Percentiles rank a stretch among this genome's conserved stretches.
phyloP scores from a whole-genome alignment of 2,329 filamentous ascomycete species.

The Neodidymelliopsis sp. region DNA sequence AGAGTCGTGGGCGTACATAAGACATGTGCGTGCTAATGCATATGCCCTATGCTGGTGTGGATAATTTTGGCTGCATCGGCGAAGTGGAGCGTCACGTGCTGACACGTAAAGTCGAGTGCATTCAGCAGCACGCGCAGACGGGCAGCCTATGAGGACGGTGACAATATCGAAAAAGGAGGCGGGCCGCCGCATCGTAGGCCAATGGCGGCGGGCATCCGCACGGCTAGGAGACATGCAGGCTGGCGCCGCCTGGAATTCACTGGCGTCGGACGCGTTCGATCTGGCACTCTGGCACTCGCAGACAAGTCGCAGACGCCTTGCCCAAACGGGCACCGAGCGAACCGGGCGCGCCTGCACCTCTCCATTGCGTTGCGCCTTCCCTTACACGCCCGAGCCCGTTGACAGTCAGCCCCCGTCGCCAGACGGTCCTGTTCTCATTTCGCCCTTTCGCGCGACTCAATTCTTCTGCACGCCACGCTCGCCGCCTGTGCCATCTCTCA shows the following conservation, averaged over 20 bases:
- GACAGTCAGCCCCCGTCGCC: conserved; percentile 34
- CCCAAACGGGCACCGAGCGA: conserved; percentile 17
- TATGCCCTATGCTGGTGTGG: conserved; percentile 22
- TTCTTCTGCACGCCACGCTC: conserved; percentile 26
- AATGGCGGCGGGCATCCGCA: conserved; percentile 26
- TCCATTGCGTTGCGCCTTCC: conserved; percentile 30
- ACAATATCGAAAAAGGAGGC: conserved; percentile 41
- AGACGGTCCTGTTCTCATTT: conserved; percentile 38
- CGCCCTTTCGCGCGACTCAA: conserved; percentile 39
- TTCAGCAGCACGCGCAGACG: conserved; percentile 15
- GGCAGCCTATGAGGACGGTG: conserved; percentile 18
- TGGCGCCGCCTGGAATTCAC: conserved; percentile 5
- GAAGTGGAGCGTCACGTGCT: conserved; percentile 34
- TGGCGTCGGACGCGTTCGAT: conserved; percentile 12
- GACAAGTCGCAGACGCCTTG: conserved; percentile 4
- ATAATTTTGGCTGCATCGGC: conserved; percentile 22
- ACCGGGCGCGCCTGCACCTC: conserved; percentile 31
- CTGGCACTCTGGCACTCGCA: too few relatives aligned
- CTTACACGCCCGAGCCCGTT: conserved; percentile 32
- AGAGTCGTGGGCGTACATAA: conserved; percentile 32
- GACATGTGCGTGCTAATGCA: conserved; percentile 35
- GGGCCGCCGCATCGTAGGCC: conserved; percentile 20
- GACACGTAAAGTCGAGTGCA: conserved; percentile 13
- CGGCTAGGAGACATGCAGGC: conserved; percentile 3
- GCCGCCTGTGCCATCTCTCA: conserved; percentile 19